Evolutionary conservation across 805 yeast species (phyloP), one percentile per base, ranked within the genome.

Genomic region (Candida incommunis): DNA sequence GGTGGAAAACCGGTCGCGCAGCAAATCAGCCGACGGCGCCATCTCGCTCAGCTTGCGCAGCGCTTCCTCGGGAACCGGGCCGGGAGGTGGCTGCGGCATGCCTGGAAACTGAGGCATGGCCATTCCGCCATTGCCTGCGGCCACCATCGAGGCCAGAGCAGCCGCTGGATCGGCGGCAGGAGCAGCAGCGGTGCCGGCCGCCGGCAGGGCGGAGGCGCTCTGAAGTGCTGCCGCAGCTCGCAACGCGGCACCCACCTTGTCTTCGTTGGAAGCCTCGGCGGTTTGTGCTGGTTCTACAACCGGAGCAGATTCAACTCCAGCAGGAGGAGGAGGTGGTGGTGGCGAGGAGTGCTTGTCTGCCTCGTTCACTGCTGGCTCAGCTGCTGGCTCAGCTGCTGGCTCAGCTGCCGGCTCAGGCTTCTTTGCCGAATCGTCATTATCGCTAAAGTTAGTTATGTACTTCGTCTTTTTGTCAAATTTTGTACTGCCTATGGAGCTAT

Each of bases 371-470:
- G 49, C 41, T 26, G 47, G 43, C 11, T 48, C 35, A 40, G 49
- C 26, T 18, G 48, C 47, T 35, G 42, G 20, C 18, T 41, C 49
- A 22, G 26, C 46, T 49, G 51, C 29, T 20, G 20, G 20, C 13
- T 24, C 13, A 41, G 40, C 27, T 63, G 45, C 65, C 66, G 13
- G 46, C 45, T 41, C 43, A 40, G 22, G 47, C 45, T 18, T 46
- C 44, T 43, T 49, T 46, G 27, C 44, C 43, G 41, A 47, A 44
- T 62, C 68, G 24, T n/a, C n/a, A n/a, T 57, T 66, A 22, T 62
- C 67, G 49, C 62, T 59, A 51, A 41, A 48, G 56, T 49, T 49
- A 50, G 53, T 55, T 46, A 41, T 46, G 23, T 43, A 45, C 27
- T 59, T 62, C 41, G 54, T 65, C 13, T 25, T 25, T 13, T 25